A percentile compares a stretch with the other conserved stretches of the same genome.
Conservation (phyloP, 2,329 filamentous ascomycete species). For the Alternaria hordeiaustralica region DNA sequence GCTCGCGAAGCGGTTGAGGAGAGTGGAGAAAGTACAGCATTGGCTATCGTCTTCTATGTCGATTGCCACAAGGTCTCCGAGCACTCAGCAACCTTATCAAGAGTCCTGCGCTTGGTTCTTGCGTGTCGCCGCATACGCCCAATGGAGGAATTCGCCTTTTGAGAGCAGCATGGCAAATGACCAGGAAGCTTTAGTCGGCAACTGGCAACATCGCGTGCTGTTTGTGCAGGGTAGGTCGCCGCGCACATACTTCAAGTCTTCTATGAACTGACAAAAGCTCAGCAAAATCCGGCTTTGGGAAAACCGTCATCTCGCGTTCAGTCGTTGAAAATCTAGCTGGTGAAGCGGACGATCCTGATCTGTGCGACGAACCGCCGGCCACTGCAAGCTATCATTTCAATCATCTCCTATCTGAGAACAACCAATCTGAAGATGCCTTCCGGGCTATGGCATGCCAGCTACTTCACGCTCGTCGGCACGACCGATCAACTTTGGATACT, state of each 20-base stretch:
- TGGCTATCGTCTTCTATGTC: conserved; percentile 32
- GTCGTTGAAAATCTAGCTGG: conserved; percentile 32
- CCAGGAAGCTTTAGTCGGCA: conserved; percentile 13
- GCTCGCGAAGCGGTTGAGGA: conserved; percentile 29
- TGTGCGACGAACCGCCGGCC: conserved; percentile 29
- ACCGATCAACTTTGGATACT: conserved; percentile 34
- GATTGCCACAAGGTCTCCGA: conserved; percentile 14
- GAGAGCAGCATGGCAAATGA: conserved; percentile 28
- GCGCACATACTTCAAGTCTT: not conserved
- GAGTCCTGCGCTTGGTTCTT: conserved; percentile 39
- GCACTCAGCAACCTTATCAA: conserved; percentile 14
- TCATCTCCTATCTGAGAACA: conserved; percentile 19
- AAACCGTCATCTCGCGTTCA: conserved; percentile 33
- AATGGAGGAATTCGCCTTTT: conserved; percentile 32
- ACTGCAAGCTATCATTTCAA: conserved; percentile 37
- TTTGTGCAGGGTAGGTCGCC: conserved; percentile 37
- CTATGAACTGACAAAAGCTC: conserved; percentile 4
- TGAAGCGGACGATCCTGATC: conserved; percentile 29
- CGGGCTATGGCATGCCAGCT: conserved; percentile 34
- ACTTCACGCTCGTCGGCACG: conserved; percentile 31
- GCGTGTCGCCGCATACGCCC: conserved; percentile 23
- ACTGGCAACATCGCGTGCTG: conserved; percentile 37
- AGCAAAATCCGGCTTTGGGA: conserved; percentile 41
- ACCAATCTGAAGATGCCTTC: conserved; percentile 29
- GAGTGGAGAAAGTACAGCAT: conserved; percentile 32